Evolutionary conservation across 164 flowering plant species (phyloP).

Genomic region (Berberis thunbergii): DNA sequence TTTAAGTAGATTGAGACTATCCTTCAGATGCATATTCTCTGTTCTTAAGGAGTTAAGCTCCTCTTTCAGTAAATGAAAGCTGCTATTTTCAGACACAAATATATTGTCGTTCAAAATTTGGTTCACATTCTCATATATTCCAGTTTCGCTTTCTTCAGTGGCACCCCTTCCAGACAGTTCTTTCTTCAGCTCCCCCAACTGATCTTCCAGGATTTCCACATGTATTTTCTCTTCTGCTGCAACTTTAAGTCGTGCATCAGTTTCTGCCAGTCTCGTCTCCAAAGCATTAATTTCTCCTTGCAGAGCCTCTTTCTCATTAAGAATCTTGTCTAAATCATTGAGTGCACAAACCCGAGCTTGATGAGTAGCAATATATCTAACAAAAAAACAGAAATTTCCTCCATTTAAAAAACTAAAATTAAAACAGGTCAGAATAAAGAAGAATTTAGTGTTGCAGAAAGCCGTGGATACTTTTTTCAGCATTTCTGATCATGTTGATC

Average conservation of each 20-base stretch:
- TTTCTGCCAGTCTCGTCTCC: conserved; percentile 80
- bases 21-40: conserved; percentile 56
- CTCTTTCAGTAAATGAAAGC: conserved; percentile 31
- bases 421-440: neutral
- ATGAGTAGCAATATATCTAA: conserved; percentile 80
- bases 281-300: conserved; percentile 73
- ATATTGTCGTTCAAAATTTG: conserved; percentile 10
- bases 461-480: conserved; percentile 65
- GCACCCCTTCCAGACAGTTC: conserved; percentile 39
- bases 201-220: conserved; percentile 59
- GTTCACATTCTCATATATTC: conserved; percentile 10
- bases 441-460: conserved; percentile 1
- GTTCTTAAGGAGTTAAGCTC: conserved; percentile 53
- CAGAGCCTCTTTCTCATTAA: conserved; percentile 65
- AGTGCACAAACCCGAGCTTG: conserved; percentile 78
- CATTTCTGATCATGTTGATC: conserved; percentile 75
- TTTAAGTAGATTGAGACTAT: conserved; percentile 52
- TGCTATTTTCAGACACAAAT: conserved; percentile 5
- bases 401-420: neutral
- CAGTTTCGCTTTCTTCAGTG: conserved; percentile 16
- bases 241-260: conserved; percentile 73
- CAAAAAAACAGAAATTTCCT: conserved; percentile 7
- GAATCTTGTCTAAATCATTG: conserved; percentile 66
- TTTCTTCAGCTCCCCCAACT: conserved; percentile 54
- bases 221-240: conserved; percentile 80